Evolutionary conservation across 257 asterid species (phyloP), one percentile per base, ranked within the genome.

Genomic region (Osmanthus fragrans): DNA sequence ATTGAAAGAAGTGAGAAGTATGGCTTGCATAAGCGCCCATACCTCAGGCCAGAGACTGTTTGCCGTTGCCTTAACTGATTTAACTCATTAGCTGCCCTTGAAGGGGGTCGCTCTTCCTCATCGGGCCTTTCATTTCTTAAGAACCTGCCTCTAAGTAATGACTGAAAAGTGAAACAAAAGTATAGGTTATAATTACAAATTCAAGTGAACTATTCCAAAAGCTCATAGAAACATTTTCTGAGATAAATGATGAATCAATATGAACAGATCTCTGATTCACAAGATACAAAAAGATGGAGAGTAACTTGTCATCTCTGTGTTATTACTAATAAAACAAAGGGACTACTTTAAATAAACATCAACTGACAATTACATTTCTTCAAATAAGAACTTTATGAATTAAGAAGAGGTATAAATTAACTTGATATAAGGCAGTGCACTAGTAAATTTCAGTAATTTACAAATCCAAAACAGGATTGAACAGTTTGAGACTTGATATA

Each of bases 41-140:
- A 88, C 92, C 92, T 88, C 80, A 85, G 77, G 73, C 92, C 90
- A 80, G 94, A 89, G 80, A 89, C 94, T 11, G 92, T 87, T 80
- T 89, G 90, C 7, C 90, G 84, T 80, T 89, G 92, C 81, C 94
- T 87, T 79, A 89, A 81, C 82, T 87, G 94, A 82, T 74, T 80
- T 64, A 89, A 64, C 78, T 89, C 94, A 72, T 86, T 76, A 76
- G 86, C 89, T 54, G 92, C 89, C 84, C 82, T 34, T 80, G 92
- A 85, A 69, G 92, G 92, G 6, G 84, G 87, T 79, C 92, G 82
- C 84, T 86, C 92, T 77, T 89, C 92, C 81, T 87, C 92, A 76
- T 45, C 82, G 39, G 88, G 92, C 80, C 85, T 78, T 82, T 89
- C 94, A 77, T 84, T 89, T 79, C 94, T 86, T 80, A 89, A 79